Evolutionary conservation across 176 grass and related monocot species (phyloP), one percentile per base, ranked within the genome.

Genomic region (Paspalum vaginatum): DNA sequence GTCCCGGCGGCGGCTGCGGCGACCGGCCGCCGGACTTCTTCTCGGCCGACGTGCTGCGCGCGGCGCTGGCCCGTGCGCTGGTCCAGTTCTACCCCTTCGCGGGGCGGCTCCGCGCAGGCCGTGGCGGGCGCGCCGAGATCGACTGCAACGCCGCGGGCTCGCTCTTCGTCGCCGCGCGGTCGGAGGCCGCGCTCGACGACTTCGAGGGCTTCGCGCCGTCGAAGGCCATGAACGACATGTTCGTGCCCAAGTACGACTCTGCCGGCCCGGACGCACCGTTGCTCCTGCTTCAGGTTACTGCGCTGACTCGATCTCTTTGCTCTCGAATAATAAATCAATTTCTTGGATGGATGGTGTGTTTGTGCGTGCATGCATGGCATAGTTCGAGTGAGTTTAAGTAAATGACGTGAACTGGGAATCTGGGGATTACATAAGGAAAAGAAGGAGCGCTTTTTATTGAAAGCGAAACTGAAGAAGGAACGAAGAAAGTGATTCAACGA

Each of bases 31-130:
- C 5, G 15, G 69, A 45, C 38, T 93, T 90, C 88, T 93, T 88
- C 78, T 85, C 78, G 14, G 71, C 65, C 9, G 74, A 75, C 24
- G 24, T 62, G 26, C 72, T 93, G 53, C 76, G 70, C 46, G 51
- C 73, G 20, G 85, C 88, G 70, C 79, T 93, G 39, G 78, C 85
- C 9, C 70, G 15, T 14, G 68, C 78, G 56, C 74, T 93, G 0
- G 88, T 91, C 32, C 81, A 61, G 32, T 91, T 91, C 63, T 85
- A 91, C 72, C 91, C 91, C 0, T 83, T 93, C 22, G 91, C 85
- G 15, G 91, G 91, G 9, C 82, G 91, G 10, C 91, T 93, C 2
- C 61, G 26, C 45, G 45, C 11, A 0, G 77, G 20, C 37, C 0
- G n/a, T 15, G 61, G 77, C 32, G 85, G 88, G 8, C 78, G 88